Evolutionary conservation across 164 flowering plant species (phyloP), one percentile per base, ranked within the genome.

Genomic region (Akebia trifoliata): DNA sequence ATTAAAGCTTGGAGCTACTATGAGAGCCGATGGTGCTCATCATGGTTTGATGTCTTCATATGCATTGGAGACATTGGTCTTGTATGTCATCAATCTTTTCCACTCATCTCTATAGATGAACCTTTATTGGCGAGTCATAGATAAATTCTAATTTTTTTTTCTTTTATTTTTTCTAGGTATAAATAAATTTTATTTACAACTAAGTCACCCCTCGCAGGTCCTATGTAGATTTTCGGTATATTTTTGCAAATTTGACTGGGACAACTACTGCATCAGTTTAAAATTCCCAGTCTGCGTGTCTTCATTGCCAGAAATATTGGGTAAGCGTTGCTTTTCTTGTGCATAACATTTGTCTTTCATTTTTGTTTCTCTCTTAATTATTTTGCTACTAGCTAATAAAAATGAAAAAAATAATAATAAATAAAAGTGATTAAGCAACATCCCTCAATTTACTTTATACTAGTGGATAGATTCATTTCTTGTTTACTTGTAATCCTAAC

Each of bases 1-100:
- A 79, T 86, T 15, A 92, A 92, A 63, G 87, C 95, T 15, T 92
- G 98, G 98, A 89, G 95, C 64, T 92, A 83, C 66, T 87, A 89
- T 64, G 98, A 87, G 64, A 92, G 98, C 56, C 95, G 95, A 25
- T 50, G 97, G 97, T 54, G 95, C 97, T 66, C 95, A n/a, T n/a
- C n/a, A 89, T 78, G 92, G 92, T 45, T 69, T 93, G 69, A 81
- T 93, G 50, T 93, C 98, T 36, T 90, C 98, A 17, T 93, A 87
- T 78, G 97, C 97, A 9, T 63, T 93, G 76, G 98, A 90, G 71
- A 93, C 84, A 0, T 56, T 93, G 68, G 94, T 93, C 50, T 62
- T 90, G 12, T 85, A 87, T 62, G 78, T 92, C 56, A 87, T 87
- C 75, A 82, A 84, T 63, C 73, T 76, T 28, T 87, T 82, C 67